Percentiles rank a stretch among this genome's conserved stretches.
Conservation (phyloP, 768 basidiomycete species). For the Boletus tylopilopsis region DNA sequence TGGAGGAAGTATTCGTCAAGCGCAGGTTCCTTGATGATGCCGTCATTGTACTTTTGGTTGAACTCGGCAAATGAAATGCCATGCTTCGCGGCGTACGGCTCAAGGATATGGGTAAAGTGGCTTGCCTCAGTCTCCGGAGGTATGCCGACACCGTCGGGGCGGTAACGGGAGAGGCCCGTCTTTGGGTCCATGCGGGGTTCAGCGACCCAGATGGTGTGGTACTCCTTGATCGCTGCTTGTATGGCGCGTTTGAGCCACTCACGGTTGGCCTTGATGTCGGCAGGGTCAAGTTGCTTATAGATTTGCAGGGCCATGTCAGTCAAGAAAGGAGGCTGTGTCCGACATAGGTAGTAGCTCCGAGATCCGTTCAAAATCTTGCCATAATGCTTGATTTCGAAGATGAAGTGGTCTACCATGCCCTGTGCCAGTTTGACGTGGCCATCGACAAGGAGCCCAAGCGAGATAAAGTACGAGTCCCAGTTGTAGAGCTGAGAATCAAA, state of each 20-base stretch:
- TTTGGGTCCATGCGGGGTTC: constrained; percentile 92
- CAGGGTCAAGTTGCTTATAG: constrained; percentile 91
- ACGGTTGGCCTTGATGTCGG: constrained; percentile 71
- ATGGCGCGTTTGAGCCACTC: constrained; percentile 94
- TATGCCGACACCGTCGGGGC: constrained; percentile 91
- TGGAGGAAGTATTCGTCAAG: constrained; percentile 98
- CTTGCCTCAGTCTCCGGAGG: constrained; percentile 98
- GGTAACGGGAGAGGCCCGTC: constrained; percentile 91
- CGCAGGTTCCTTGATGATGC: constrained; percentile 73
- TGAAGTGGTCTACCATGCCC: constrained; percentile 98
- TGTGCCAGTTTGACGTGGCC: constrained; percentile 93
- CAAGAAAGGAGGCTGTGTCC: constrained; percentile 96
- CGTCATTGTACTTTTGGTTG: constrained; percentile 92
- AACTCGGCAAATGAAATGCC: constrained; percentile 94
- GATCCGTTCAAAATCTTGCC: constrained; percentile 96
- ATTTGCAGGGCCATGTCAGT: constrained; percentile 99
- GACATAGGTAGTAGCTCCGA: constrained; percentile 91
- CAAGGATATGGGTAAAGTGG: constrained; percentile 96
- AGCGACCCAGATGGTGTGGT: constrained; percentile 96
- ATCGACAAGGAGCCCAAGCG: constrained; percentile 91
- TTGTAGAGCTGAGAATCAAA: constrained; percentile 67
- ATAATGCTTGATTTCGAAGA: constrained; percentile 98
- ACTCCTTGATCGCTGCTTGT: constrained; percentile 97
- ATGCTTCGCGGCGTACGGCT: constrained; percentile 90
- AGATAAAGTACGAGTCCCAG: constrained; percentile 95